These are phyloP conservation scores for Yarrowia sp. DNA, from an alignment of 805 yeast genomes.

Conservation along the genomic window DNA sequence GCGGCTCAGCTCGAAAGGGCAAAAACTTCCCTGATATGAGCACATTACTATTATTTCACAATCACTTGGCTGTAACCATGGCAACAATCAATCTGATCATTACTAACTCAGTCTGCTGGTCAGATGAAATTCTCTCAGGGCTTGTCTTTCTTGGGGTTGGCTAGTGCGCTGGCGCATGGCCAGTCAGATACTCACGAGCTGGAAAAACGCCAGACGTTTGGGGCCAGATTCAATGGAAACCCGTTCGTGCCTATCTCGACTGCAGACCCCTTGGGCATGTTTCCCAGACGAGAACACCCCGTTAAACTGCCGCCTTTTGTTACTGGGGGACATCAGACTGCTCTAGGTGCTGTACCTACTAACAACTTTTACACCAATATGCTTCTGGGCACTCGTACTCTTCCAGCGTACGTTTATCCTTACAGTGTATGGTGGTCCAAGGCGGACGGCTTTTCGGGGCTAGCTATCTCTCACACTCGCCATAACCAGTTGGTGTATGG, in stretches of 20 bases:
- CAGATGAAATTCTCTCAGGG: slow-evolving; percentile 28
- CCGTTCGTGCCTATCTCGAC: slow-evolving; percentile 30
- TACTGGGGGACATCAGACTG: neutral
- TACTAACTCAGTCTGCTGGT: slow-evolving; percentile 22
- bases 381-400: slow-evolving; percentile 67
- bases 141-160: slow-evolving; percentile 15
- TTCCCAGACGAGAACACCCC: slow-evolving; percentile 26
- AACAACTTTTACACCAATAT: slow-evolving; percentile 81
- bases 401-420: slow-evolving; percentile 83
- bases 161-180: slow-evolving; percentile 18
- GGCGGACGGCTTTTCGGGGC: slow-evolving; percentile 58
- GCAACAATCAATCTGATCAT: too few species aligned
- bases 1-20: neutral
- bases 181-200: neutral
- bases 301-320: slow-evolving; percentile 14
- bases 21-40: neutral
- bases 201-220: slow-evolving; percentile 19
- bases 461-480: slow-evolving; percentile 70
- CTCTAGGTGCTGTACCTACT: slow-evolving; percentile 50
- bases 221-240: slow-evolving; percentile 25
- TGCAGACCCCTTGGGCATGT: slow-evolving; percentile 15
- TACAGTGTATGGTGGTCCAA: slow-evolving; percentile 73
- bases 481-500: slow-evolving; percentile 71
- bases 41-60: too few species aligned
- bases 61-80: neutral